Base-by-base conservation (phyloP, 208 protist species). In the Leishmania amazonensis region DNA sequence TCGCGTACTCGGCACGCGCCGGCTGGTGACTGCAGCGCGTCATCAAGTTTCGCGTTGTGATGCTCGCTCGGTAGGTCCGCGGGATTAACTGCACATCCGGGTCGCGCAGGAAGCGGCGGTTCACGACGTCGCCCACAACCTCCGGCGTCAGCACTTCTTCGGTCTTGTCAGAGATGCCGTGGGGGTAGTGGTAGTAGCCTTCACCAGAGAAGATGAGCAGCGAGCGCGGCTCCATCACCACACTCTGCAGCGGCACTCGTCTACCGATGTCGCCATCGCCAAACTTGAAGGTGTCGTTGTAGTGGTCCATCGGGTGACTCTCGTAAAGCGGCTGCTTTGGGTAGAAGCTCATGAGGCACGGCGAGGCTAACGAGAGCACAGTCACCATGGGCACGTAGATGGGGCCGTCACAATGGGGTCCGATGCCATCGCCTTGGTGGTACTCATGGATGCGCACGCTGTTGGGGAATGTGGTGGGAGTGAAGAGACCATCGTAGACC, bases 371-470 rank as follows among this genome's bases (percentile, higher is more conserved):
- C 31, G 94, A 97, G 57, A 98, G 83, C 38, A 96, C 87, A 35
- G 92, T 90, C 31, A 98, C 95, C 78, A 91, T 65, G 15, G 93
- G 93, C 19, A 96, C 86, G 79, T 98, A 98, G 75, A 98, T 97
- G 53, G 95, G 94, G 7, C 96, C 96, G 79, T 98, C 96, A 75
- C 89, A 93, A 88, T 98, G 96, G 3, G 94, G 91, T 0, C 87
- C 91, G 45, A 98, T 98, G 71, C 96, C 95, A 31, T 98, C 94
- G 65, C 91, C 87, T 11, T 76, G 58, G 77, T 95, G 38, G 80
- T 98, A 98, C 86, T 98, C 96, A 83, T 98, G 95, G n/a, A 98
- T 92, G 54, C 95, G 91, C 54, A 98, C 93, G 81, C 93, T 97
- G 82, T 98, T 98, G 19, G 93, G 95, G 67, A 98, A 98, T 21